Evolutionary conservation across 331 rosid genomes (phyloP), one percentile per base, ranked within the genome.

Genomic region (Saraca asoca): DNA sequence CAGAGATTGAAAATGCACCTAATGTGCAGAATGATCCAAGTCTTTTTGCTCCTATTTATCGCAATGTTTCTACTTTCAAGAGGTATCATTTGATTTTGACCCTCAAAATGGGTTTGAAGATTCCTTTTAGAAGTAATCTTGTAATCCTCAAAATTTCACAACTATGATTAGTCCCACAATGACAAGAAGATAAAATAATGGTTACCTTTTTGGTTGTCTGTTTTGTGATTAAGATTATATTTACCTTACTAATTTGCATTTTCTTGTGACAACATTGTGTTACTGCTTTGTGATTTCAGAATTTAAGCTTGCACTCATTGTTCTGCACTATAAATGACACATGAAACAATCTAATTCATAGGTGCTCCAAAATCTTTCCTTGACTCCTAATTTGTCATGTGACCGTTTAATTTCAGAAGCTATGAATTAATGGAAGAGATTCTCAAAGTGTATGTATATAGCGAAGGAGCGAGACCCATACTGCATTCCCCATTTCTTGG

Each of bases 381-480:
- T 49, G 52, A 43, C 53, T n/a, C 56, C 55, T 14, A 58, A 33
- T 48, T 35, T 76, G 19, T 64, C 45, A 12, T 4, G 5, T 52
- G 31, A 9, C 49, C 70, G 42, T 65, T 39, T 7, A 54, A 79
- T 52, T 61, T 58, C 83, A 90, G 98, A 84, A 90, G 98, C 95
- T 93, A 86, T 65, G 97, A 90, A 43, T 69, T 90, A 74, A 93
- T 93, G 98, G 98, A 93, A 65, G 59, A 65, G 13, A 86, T 77
- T 58, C 96, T 93, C 38, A 86, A 88, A 80, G 88, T 93, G 43
- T 90, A 81, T 18, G 73, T 90, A n/a, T 93, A 93, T 59, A 73
- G 31, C 68, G 97, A 90, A 84, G 98, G 98, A 31, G 58, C 79
- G 31, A 90, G 60, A 61, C 96, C 91, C 0, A 77, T 90, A 60